Base-by-base conservation (phyloP, 139 green algal genomes). In the Spirogloea muscicola region DNA sequence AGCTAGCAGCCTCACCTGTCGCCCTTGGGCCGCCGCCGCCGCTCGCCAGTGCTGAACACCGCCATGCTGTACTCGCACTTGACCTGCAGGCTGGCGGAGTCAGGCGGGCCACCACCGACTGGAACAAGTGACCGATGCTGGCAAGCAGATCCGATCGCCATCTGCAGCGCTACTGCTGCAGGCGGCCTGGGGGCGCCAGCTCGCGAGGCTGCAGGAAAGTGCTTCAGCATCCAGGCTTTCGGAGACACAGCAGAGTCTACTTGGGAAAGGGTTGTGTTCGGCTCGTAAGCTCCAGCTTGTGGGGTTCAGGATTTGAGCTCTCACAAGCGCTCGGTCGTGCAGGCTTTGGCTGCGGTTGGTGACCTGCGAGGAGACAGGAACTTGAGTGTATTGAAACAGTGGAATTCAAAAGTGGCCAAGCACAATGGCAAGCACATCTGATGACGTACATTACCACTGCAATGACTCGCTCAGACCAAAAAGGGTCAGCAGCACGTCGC, bases 51-150 rank as follows among this genome's bases (percentile, higher is more conserved):
- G 84, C 90, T 95, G 76, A 97, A 97, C 1, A 89, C 73, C 2
- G 93, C 91, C 85, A 94, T 94, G 25, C 88, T 80, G 52, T 96
- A 94, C 51, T 97, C 91, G 72, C 91, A 96, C 18, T n/a, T 62
- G 21, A 84, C 75, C 41, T 68, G 42, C 46, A 39, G 1, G 18
- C 38, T 43, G 3, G 44, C 73, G n/a, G n/a, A n/a, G n/a, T n/a
- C n/a, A n/a, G n/a, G n/a, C n/a, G n/a, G n/a, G n/a, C n/a, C n/a
- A n/a, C n/a, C n/a, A n/a, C n/a, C n/a, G n/a, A n/a, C n/a, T n/a
- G n/a, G n/a, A n/a, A n/a, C n/a, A n/a, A n/a, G n/a, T n/a, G n/a
- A n/a, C n/a, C n/a, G n/a, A n/a, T n/a, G n/a, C n/a, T n/a, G n/a
- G n/a, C n/a, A n/a, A n/a, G n/a, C n/a, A n/a, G n/a, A n/a, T n/a